Base-by-base conservation (phyloP, 176 grass and related monocot species). In the Oryza rufipogon region DNA sequence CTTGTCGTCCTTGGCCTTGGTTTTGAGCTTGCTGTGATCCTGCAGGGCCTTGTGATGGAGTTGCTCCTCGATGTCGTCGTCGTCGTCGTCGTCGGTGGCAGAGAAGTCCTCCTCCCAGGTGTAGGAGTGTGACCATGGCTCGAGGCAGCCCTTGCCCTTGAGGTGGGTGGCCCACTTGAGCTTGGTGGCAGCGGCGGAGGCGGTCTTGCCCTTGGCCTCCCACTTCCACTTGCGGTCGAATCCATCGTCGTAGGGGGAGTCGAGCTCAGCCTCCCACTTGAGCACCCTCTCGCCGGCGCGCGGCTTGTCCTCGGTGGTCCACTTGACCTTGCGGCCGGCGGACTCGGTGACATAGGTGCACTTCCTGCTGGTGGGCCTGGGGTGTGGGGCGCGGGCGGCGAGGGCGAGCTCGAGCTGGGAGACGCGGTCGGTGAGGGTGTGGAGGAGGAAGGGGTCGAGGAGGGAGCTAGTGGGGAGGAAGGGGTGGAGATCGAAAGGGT, bases 181-280 rank as follows among this genome's bases (percentile, higher is more conserved):
- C 68, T 87, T 92, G 41, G 73, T 86, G 2, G 89, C 83, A 0
- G 70, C 17, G 1, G 14, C 49, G 0, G 8, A 0, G 11, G 10
- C 32, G 4, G 9, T 36, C 51, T 91, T 72, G n/a, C 82, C 75
- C 63, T 92, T 91, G 52, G 92, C 76, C 84, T 76, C 82, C 94
- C 94, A 97, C 70, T 81, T 87, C 86, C 87, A 94, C 92, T 94
- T 97, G 80, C 92, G 90, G 84, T 94, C 92, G 74, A 97, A 94
- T 0, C 92, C 94, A 66, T 94, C 92, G 2, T 92, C n/a, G 76
- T 74, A 26, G 56, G 87, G 89, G 67, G 85, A 83, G 33, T 80
- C 81, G 51, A 97, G 20, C 72, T 97, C 91, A 3, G 89, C 89
- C 87, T 87, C 91, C 79, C 90, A 97, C 79, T 64, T 85, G 66